phyloP scores from a whole-genome alignment of 345 rosid genomes.

The Hibiscus mutabilis region DNA sequence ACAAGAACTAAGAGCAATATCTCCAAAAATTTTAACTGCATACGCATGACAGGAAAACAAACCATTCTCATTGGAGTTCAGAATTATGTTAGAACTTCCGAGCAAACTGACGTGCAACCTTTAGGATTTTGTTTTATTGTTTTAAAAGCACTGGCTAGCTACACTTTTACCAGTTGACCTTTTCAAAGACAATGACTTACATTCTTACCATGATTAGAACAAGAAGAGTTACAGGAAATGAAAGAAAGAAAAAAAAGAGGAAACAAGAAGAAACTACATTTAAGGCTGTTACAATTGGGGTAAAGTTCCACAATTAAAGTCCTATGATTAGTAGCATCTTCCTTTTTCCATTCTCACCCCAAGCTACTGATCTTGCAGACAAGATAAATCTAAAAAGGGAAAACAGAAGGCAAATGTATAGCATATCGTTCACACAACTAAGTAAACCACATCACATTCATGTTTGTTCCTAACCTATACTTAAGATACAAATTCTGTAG shows the following conservation, averaged over 20 bases:
- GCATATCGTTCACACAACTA: not conserved
- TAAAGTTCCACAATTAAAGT: not conserved
- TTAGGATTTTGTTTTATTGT: not conserved
- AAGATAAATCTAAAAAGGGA: not conserved
- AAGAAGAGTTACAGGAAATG: not conserved
- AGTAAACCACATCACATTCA: not conserved
- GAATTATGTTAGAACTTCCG: not conserved
- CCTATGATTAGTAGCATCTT: not conserved
- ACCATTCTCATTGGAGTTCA: not conserved
- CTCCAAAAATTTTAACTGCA: not conserved
- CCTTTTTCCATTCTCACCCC: not conserved
- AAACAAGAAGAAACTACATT: not conserved
- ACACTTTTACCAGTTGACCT: not conserved
- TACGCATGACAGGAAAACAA: not conserved
- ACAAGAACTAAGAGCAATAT: not conserved
- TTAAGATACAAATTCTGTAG: not conserved
- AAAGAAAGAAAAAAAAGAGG: not conserved
- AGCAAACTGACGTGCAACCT: not conserved
- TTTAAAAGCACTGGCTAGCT: not conserved
- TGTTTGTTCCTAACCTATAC: not conserved
- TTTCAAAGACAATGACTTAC: not conserved
- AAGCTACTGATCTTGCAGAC: not conserved
- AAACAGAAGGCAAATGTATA: not conserved
- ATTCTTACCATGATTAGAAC: not conserved
- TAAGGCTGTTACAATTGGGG: not conserved